These are phyloP conservation scores for Inga oerstediana DNA, from an alignment of 306 rosid species.

Conservation along the genomic window DNA sequence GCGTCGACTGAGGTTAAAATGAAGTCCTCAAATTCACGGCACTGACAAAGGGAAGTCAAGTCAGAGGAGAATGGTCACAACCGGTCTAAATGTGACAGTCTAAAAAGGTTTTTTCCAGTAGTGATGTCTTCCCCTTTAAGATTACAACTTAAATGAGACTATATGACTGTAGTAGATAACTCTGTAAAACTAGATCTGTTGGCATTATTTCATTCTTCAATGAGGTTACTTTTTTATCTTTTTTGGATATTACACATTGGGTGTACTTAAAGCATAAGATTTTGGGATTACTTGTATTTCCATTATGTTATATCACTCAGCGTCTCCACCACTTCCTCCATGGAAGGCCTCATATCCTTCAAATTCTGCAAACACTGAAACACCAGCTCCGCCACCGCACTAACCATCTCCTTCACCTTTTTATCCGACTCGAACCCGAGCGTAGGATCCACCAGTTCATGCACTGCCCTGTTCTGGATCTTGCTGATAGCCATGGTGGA, in stretches of 20 bases:
- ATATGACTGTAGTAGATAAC: no score
- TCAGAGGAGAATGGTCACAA: no score
- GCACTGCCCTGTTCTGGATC: slow-evolving; percentile 60
- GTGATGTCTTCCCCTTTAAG: slow-evolving; percentile 12
- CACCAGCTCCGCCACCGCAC: slow-evolving; percentile 78
- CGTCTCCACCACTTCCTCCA: slow-evolving; percentile 57
- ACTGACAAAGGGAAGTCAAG: no score
- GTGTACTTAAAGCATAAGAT: no score
- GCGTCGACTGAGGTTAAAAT: no score
- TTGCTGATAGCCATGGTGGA: slow-evolving; percentile 75
- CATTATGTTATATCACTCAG: slow-evolving; percentile 33
- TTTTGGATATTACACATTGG: no score
- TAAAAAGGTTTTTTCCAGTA: no score
- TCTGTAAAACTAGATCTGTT: neutral
- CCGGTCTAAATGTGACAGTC: no score
- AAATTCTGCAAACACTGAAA: slow-evolving; percentile 71
- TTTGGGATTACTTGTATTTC: no score
- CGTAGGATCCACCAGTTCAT: slow-evolving; percentile 63
- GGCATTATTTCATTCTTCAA: neutral
- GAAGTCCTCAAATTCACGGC: no score
- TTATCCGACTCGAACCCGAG: slow-evolving; percentile 68
- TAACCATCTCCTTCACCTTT: slow-evolving; percentile 55
- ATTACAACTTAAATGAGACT: no score
- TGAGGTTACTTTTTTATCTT: neutral
- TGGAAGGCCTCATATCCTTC: slow-evolving; percentile 71